Evolutionary conservation across 805 yeast genomes (phyloP), one percentile per base, ranked within the genome.

Genomic region (Zygotorulaspora danielsina): DNA sequence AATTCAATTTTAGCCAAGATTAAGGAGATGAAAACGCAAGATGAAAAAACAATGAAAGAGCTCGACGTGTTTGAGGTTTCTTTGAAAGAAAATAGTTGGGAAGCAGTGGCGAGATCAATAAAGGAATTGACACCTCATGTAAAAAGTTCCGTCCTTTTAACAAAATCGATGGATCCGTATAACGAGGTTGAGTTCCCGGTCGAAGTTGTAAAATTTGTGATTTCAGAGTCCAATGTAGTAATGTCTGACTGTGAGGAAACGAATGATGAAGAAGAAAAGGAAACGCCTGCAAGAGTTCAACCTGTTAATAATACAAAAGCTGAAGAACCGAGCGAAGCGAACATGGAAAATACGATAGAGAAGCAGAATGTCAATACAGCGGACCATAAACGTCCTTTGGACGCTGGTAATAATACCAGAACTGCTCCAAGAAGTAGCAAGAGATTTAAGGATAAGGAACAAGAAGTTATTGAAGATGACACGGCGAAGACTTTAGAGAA

Each of bases 161-260:
- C 69, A 4, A 74, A 64, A 47, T 55, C 65, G 21, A 55, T 69
- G 20, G 86, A 81, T 48, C 71, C 75, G 0, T 81, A 82, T 47
- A 49, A 64, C 10, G 65, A 75, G 19, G 64, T 75, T 0, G 76
- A 72, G 24, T 64, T 61, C 2, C 70, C 79, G 0, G 59, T 79
- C 2, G 80, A 75, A 27, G 55, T 59, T 7, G 55, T 80, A 2
- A 50, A 44, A 11, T 65, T 76, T 38, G 54, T 51, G 4, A 35
- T 64, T 21, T 41, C 50, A 12, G 46, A 42, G 20, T 41, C 35
- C 21, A 50, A 36, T 6, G 18, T 41, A n/a, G 34, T 33, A 9
- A 18, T 4, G 6, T 6, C 38, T 19, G 37, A 25, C 3, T 32
- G 9, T 21, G 40, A 44, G 19, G 36, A 46, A 20, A 13, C 15